Evolutionary conservation across 106 monocot species (phyloP).

Genomic region (Amphibolis antarctica): DNA sequence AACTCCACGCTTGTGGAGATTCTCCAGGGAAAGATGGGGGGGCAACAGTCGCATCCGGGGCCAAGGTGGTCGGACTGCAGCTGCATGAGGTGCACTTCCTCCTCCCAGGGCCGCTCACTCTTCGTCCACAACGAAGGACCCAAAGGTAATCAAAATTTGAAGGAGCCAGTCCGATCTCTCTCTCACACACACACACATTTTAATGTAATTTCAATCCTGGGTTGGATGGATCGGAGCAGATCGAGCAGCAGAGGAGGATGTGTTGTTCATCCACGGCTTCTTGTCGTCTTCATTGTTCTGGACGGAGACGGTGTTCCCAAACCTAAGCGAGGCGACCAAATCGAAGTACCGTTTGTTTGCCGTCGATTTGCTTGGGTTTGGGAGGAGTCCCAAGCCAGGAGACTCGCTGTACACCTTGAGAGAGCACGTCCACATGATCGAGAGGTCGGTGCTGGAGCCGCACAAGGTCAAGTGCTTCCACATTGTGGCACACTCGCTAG

Average conservation of each 20-base stretch:
- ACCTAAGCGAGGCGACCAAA: conserved; percentile 32
- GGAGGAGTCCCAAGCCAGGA: conserved; percentile 73
- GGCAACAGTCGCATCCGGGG: conserved; percentile 20
- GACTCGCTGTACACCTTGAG: conserved; percentile 79
- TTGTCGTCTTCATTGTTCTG: conserved; percentile 83
- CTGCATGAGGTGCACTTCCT: conserved; percentile 51
- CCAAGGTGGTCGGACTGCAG: conserved; percentile 90
- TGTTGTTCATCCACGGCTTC: conserved; percentile 88
- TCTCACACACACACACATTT: too few species aligned
- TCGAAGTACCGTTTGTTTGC: conserved; percentile 53
- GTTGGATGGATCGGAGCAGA: conserved; percentile 8
- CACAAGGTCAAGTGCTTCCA: conserved; percentile 42
- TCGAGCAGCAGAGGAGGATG: conserved; percentile 32
- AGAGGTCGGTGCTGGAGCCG: conserved; percentile 43
- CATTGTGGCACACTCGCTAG: conserved; percentile 81
- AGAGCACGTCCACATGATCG: conserved; percentile 91
- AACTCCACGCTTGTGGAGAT: conserved; percentile 69
- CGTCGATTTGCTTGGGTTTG: conserved; percentile 81
- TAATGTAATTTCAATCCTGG: too few species aligned
- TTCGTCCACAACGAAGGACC: conserved; percentile 47
- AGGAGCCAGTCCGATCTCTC: too few species aligned
- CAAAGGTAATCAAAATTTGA: conserved; percentile 32
- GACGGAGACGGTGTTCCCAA: conserved; percentile 87
- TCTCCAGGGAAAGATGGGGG: conserved; percentile 61
- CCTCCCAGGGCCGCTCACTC: conserved; percentile 19